These are phyloP conservation scores for Talaromyces thailandensis DNA, from an alignment of 495 filamentous ascomycete species.

Conservation along the genomic window DNA sequence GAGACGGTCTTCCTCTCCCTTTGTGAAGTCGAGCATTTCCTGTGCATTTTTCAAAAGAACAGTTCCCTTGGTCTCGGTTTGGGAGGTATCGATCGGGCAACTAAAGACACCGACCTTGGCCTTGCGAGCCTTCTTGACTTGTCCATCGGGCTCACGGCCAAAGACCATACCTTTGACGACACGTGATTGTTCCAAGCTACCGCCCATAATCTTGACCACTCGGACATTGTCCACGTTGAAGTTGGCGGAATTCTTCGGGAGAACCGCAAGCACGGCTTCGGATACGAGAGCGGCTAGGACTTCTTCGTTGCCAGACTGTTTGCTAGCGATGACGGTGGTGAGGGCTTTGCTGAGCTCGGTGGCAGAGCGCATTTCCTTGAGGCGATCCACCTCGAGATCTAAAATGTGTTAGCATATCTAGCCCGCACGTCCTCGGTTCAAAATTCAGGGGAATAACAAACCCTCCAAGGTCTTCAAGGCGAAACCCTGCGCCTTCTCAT, in stretches of 20 bases:
- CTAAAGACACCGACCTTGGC: slow-evolving; percentile 96
- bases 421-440: neutral
- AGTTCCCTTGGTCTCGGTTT: slow-evolving; percentile 99
- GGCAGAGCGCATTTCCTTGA: slow-evolving; percentile 69
- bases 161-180: slow-evolving; percentile 99
- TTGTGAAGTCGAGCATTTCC: slow-evolving; percentile 97
- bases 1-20: slow-evolving; percentile 89
- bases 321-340: slow-evolving; percentile 88
- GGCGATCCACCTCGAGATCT: slow-evolving; percentile 86
- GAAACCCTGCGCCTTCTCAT: slow-evolving; percentile 86
- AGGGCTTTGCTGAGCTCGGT: slow-evolving; percentile 90
- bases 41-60: slow-evolving; percentile 96
- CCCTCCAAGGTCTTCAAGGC: slow-evolving; percentile 76
- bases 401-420: neutral
- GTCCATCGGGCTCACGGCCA: slow-evolving; percentile 80
- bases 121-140: slow-evolving; percentile 78
- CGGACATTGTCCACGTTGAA: slow-evolving; percentile 99
- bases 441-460: slow-evolving; percentile 25
- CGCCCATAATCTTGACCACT: slow-evolving; percentile 99
- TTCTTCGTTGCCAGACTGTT: slow-evolving; percentile 91
- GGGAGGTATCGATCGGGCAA: slow-evolving; percentile 89
- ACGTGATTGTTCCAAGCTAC: slow-evolving; percentile 80
- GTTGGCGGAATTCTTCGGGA: slow-evolving; percentile 94
- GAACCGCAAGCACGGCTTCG: slow-evolving; percentile 86
- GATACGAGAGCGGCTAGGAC: slow-evolving; percentile 77